phyloP scores from a whole-genome alignment of 1,139 yeast species.

The Citeromyces siamensis region DNA sequence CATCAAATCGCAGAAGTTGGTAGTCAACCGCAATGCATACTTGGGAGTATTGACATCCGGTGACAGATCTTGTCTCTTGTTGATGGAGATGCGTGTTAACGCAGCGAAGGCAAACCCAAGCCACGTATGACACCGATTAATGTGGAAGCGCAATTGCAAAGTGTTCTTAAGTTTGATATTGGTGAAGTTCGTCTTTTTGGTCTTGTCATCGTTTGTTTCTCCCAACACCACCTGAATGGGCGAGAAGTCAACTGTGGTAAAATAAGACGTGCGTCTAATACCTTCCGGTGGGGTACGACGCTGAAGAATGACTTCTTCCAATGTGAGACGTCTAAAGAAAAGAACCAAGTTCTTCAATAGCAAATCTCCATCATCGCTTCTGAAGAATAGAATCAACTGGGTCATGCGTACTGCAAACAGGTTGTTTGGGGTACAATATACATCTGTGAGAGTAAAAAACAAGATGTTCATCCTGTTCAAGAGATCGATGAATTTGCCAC shows the following conservation, averaged over 20 bases:
- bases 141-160: slow-evolving; percentile 37
- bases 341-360: slow-evolving; percentile 25
- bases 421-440: slow-evolving; percentile 37
- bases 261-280: slow-evolving; percentile 29
- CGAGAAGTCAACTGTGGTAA: slow-evolving; percentile 21
- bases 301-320: slow-evolving; percentile 46
- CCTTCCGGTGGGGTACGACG: slow-evolving; percentile 32
- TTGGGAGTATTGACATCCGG: slow-evolving; percentile 22
- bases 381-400: slow-evolving; percentile 33
- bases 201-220: slow-evolving; percentile 21
- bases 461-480: slow-evolving; percentile 26
- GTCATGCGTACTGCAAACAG: slow-evolving; percentile 34
- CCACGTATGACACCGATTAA: slow-evolving; percentile 37
- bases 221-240: slow-evolving; percentile 26
- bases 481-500: slow-evolving; percentile 18
- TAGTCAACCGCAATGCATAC: slow-evolving; percentile 27
- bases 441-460: slow-evolving; percentile 36
- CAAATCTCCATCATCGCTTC: slow-evolving; percentile 22
- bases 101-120: slow-evolving; percentile 28
- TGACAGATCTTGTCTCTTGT: slow-evolving; percentile 28
- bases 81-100: slow-evolving; percentile 29
- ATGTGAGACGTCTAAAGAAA: slow-evolving; percentile 33
- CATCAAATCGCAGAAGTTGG: slow-evolving; percentile 19
- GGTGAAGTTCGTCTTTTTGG: slow-evolving; percentile 26
- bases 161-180: slow-evolving; percentile 51